Evolutionary conservation across 2,329 filamentous ascomycete species (phyloP).

Genomic region (Gaeumannomyces sp.): DNA sequence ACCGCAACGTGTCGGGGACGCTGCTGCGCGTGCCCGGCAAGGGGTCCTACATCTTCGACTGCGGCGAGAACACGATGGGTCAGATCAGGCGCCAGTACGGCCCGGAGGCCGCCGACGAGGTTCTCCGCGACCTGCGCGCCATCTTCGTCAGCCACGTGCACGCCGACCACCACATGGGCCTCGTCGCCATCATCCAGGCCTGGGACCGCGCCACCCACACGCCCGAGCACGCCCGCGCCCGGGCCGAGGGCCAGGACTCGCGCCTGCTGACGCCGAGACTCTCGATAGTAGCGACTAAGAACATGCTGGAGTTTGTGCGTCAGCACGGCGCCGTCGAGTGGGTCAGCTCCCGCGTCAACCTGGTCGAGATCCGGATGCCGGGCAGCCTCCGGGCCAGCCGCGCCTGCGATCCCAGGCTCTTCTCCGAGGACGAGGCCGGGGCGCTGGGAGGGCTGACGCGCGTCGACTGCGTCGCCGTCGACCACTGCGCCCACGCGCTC

Average conservation of each 20-base stretch:
- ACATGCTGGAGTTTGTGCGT: slow-evolving; percentile 69
- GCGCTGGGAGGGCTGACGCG: slow-evolving; percentile 52
- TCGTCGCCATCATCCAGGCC: slow-evolving; percentile 70
- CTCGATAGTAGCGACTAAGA: slow-evolving; percentile 60
- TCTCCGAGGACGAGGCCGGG: slow-evolving; percentile 33
- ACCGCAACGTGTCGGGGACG: slow-evolving; percentile 90
- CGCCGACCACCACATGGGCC: slow-evolving; percentile 92
- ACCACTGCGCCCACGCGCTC: slow-evolving; percentile 74
- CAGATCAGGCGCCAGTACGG: slow-evolving; percentile 73
- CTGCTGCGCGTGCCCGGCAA: slow-evolving; percentile 75
- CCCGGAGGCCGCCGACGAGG: slow-evolving; percentile 55
- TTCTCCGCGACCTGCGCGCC: slow-evolving; percentile 70
- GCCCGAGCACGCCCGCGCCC: slow-evolving; percentile 30
- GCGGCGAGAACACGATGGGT: slow-evolving; percentile 86
- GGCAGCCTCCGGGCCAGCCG: slow-evolving; percentile 6
- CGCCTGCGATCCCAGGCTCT: slow-evolving; percentile 21
- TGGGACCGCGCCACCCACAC: slow-evolving; percentile 58
- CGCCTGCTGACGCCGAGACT: slow-evolving; percentile 34
- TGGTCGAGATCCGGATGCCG: slow-evolving; percentile 20
- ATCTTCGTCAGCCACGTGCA: slow-evolving; percentile 96
- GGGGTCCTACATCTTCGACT: slow-evolving; percentile 88
- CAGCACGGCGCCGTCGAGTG: slow-evolving; percentile 78
- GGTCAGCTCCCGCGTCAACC: slow-evolving; percentile 53
- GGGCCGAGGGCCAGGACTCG: slow-evolving; percentile 20
- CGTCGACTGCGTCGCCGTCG: slow-evolving; percentile 62